Percentiles rank a stretch among this genome's conserved stretches.
These are phyloP conservation scores for Dendryphion nanum DNA, from an alignment of 2,329 filamentous ascomycete genomes.

Conservation along the genomic window DNA sequence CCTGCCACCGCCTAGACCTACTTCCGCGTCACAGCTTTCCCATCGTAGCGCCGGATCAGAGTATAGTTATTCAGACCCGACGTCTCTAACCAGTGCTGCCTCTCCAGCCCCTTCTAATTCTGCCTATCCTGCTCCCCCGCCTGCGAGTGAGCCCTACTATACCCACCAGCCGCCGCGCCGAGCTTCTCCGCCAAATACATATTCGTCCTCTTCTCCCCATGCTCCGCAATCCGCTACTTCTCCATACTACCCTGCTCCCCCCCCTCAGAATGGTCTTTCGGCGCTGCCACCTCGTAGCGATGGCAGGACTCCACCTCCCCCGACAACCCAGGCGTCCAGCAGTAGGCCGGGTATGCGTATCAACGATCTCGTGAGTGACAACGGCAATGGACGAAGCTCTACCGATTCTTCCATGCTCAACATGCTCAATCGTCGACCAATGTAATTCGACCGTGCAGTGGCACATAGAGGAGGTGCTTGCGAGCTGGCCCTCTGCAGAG, in stretches of 20 bases:
- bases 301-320: constrained; percentile 40
- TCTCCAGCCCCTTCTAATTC: constrained; percentile 44
- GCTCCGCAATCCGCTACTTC: constrained; percentile 31
- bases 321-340: constrained; percentile 27
- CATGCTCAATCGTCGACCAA: constrained; percentile 41
- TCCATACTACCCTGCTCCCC: constrained; percentile 31
- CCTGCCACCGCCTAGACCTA: constrained; percentile 49
- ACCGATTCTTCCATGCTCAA: constrained; percentile 46
- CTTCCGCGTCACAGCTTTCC: constrained; percentile 41
- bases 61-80: constrained; percentile 45
- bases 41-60: constrained; percentile 34
- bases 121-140: constrained; percentile 37
- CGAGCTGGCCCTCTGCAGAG: constrained; percentile 31
- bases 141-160: constrained; percentile 41
- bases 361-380: constrained; percentile 42
- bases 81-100: constrained; percentile 44
- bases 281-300: constrained; percentile 36
- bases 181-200: constrained; percentile 42
- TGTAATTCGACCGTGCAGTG: constrained; percentile 18
- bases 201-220: constrained; percentile 45
- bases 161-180: constrained; percentile 38
- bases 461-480: not conserved
- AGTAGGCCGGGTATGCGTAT: constrained; percentile 42
- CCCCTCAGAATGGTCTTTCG: constrained; percentile 28
- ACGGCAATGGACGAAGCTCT: constrained; percentile 37